phyloP scores from a whole-genome alignment of 306 rosid genomes.

The Rosa rugosa region DNA sequence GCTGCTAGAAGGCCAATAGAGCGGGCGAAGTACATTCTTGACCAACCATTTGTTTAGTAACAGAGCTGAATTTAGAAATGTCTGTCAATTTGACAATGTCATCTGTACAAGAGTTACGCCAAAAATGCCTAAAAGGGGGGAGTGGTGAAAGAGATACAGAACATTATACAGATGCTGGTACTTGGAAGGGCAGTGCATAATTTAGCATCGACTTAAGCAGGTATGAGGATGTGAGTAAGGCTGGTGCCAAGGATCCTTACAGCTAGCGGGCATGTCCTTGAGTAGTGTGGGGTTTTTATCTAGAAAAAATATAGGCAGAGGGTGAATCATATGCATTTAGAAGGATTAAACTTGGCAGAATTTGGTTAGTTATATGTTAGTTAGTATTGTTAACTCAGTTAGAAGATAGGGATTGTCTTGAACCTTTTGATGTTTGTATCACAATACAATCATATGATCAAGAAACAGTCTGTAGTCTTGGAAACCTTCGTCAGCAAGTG shows the following conservation, averaged over 20 bases:
- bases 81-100: constrained; percentile 25
- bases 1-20: constrained; percentile 71
- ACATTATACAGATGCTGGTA: constrained; percentile 19
- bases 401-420: not conserved
- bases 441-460: not conserved
- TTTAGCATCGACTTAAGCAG: constrained; percentile 45
- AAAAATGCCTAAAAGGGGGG: constrained; percentile 42
- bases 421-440: not conserved
- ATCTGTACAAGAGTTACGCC: constrained; percentile 53
- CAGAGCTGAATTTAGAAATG: constrained; percentile 11
- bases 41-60: constrained; percentile 33
- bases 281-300: constrained; percentile 18
- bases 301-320: not conserved
- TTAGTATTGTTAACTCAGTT: not conserved
- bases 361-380: not conserved
- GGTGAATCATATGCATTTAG: not conserved
- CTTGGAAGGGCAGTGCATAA: constrained; percentile 46
- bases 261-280: not conserved
- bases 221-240: constrained; percentile 22
- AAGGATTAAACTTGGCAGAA: not conserved
- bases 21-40: constrained; percentile 57
- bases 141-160: constrained; percentile 62
- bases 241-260: constrained; percentile 28
- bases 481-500: not conserved
- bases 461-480: not conserved